Conservation (phyloP, 371 early-diverging fungal species). For the Mortierella sp. region DNA sequence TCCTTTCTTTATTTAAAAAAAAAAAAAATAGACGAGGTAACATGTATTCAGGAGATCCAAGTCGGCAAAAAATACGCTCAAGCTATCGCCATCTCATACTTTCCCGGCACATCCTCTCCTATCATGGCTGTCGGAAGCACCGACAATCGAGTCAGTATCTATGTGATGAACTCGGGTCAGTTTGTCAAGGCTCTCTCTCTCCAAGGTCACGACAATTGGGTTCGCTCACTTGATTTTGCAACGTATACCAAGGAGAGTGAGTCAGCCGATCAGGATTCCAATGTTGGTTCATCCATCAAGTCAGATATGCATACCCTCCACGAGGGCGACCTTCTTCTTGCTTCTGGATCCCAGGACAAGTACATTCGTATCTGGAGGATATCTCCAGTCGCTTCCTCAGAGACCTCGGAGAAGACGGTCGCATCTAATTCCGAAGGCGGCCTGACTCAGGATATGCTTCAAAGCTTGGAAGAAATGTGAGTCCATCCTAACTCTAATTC, state of each 20-base stretch:
- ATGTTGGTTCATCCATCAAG: neutral
- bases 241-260: constrained; percentile 61
- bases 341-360: constrained; percentile 92
- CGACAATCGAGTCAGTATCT: constrained; percentile 49
- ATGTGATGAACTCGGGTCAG: constrained; percentile 46
- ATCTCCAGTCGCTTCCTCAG: constrained; percentile 49
- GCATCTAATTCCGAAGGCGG: constrained; percentile 24
- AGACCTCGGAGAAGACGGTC: neutral
- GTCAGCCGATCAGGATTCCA: constrained; percentile 53
- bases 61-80: constrained; percentile 78
- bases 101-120: constrained; percentile 67
- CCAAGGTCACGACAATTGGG: constrained; percentile 95
- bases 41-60: constrained; percentile 73
- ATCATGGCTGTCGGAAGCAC: constrained; percentile 48
- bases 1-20: too few species aligned
- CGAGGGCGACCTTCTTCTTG: constrained; percentile 84
- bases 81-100: constrained; percentile 74
- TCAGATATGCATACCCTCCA: constrained; percentile 63
- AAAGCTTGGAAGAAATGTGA: constrained; percentile 68
- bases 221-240: constrained; percentile 82
- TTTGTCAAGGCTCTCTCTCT: constrained; percentile 75
- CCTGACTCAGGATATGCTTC: constrained; percentile 60
- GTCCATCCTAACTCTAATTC: neutral
- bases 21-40: constrained; percentile 56
- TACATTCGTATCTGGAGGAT: constrained; percentile 94